Evolutionary conservation across 192 early-diverging fungal species (phyloP).

Genomic region (Coemansia sp.): DNA sequence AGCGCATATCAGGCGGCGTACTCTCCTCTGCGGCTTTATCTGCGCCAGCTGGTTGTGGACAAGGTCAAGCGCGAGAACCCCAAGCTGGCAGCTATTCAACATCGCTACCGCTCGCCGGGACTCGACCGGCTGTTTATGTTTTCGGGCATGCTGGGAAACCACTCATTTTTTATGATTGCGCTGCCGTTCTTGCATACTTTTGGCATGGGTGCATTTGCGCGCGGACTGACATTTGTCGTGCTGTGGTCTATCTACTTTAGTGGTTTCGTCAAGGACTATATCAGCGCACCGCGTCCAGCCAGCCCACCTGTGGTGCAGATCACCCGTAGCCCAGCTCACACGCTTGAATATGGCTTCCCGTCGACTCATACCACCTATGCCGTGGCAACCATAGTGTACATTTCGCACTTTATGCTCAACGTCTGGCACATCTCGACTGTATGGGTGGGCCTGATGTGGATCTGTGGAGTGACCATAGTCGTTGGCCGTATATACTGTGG

Average conservation of each 20-base stretch:
- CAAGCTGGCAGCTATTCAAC: conserved; percentile 33
- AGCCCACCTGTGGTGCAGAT: conserved; percentile 75
- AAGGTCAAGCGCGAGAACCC: conserved; percentile 50
- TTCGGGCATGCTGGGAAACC: conserved; percentile 80
- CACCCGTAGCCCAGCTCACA: conserved; percentile 64
- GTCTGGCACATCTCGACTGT: conserved; percentile 26
- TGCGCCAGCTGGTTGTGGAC: conserved; percentile 23
- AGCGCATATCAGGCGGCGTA: conserved; percentile 42
- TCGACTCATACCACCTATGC: conserved; percentile 88
- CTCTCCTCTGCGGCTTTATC: conserved; percentile 24
- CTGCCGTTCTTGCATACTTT: conserved; percentile 82
- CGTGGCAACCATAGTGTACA: conserved; percentile 65
- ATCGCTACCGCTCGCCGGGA: conserved; percentile 19
- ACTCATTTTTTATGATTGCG: conserved; percentile 81
- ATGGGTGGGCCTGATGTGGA: conserved; percentile 54
- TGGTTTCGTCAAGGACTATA: conserved; percentile 67
- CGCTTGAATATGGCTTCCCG: conserved; percentile 89
- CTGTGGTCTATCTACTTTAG: conserved; percentile 54
- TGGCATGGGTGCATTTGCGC: conserved; percentile 64
- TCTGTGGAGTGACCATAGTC: conserved; percentile 58
- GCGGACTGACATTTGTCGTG: conserved; percentile 46
- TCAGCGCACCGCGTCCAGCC: conserved; percentile 82
- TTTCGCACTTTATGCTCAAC: conserved; percentile 34
- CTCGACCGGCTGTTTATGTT: conserved; percentile 68
- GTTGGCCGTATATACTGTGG: conserved; percentile 82